Base-by-base conservation (phyloP, 306 rosid species). In the Acacia confusa region DNA sequence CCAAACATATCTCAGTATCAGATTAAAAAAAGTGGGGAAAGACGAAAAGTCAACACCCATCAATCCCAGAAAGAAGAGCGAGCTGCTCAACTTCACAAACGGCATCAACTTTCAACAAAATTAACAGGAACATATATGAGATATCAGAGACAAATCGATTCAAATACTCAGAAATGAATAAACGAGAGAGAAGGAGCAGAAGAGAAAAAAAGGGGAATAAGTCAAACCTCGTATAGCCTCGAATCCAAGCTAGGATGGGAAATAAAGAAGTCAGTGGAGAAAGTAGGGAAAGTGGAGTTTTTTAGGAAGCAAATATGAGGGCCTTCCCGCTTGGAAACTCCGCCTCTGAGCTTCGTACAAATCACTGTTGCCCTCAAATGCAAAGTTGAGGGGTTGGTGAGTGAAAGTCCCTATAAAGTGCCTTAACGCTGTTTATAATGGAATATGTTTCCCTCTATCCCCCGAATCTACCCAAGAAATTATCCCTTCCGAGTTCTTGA, bases 341-440 rank as follows among this genome's bases (percentile, higher is more conserved):
- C 93, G 88, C 79, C 88, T 13, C 32, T 28, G 55, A 45, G 66
- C 87, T 43, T 80, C 44, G 74, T 50, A 74, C 36, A 75, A 77
- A 81, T 81, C 85, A 9, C 25, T 17, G 27, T 4, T 27, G 58
- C 68, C 66, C n/a, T 47, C 55, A n/a, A 44, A 27, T 6, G 47
- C 63, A 6, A 43, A 30, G 57, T 50, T 55, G 2, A 17, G 22
- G 22, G 1, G 10, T 16, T 2, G 5, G n/a, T 5, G 55, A 70
- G 25, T 2, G 73, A 38, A 68, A 30, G 73, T 36, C 25, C 2
- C 50, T 38, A 10, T 20, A 20, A 15, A 7, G 10, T 0, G 12
- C 25, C 25, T 2, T 55, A 13, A 34, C 14, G 45, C 22, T 55
- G 15, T 72, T 10, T 52, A 32, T 74, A 34, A 32, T 2, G 66